phyloP scores from a whole-genome alignment of 2,329 filamentous ascomycete species.

The Emergomyces pasteurianus region DNA sequence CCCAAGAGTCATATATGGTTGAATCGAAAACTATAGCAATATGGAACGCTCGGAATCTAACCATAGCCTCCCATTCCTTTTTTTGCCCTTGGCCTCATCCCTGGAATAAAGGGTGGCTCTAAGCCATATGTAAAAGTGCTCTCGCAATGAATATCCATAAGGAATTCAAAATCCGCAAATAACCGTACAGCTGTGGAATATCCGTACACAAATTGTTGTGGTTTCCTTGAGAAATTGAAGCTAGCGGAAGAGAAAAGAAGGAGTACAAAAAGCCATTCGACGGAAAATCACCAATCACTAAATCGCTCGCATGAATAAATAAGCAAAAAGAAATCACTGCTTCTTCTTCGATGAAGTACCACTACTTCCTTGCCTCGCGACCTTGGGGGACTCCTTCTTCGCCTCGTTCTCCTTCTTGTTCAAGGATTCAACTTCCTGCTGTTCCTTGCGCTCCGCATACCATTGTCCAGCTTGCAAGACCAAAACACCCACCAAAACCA shows the following conservation, averaged over 20 bases:
- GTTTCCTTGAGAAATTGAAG: not conserved
- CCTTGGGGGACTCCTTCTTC: conserved; percentile 10
- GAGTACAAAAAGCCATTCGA: not conserved
- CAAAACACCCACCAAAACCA: conserved; percentile 82
- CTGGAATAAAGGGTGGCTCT: not conserved
- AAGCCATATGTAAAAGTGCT: not conserved
- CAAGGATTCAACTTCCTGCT: conserved; percentile 60
- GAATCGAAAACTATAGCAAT: not conserved
- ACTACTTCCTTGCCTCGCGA: conserved; percentile 16
- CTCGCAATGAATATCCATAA: not conserved
- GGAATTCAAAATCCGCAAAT: not conserved
- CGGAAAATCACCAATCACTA: not conserved
- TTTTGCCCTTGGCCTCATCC: not conserved
- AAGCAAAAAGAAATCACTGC: conserved; percentile 13
- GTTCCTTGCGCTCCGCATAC: conserved; percentile 94
- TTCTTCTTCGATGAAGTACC: conserved; percentile 18
- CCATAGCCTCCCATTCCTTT: not conserved
- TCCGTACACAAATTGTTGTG: not conserved
- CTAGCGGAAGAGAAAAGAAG: not conserved
- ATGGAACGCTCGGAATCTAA: not conserved
- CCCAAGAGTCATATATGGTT: no score
- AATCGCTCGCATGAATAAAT: not conserved
- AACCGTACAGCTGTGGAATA: not conserved
- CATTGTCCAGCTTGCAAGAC: conserved; percentile 94
- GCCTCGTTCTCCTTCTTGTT: conserved; percentile 37